Evolutionary conservation across 2,329 filamentous ascomycete genomes (phyloP).

Genomic region (Proliferodiscus dingleyae): DNA sequence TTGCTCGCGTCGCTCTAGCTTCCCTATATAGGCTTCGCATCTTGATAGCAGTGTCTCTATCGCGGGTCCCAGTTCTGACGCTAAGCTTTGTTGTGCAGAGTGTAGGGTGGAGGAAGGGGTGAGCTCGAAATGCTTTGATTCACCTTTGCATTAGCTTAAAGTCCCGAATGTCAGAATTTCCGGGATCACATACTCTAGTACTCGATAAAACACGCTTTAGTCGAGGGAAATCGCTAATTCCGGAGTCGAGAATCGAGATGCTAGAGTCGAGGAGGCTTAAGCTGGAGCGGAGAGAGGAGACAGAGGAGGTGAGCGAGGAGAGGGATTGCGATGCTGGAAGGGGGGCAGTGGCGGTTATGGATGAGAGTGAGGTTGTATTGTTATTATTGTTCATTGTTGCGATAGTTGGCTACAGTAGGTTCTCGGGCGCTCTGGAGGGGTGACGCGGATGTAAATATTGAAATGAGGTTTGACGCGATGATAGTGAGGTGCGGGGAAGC

Average conservation of each 20-base stretch:
- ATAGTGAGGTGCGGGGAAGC: no score
- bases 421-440: not conserved
- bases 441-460: not conserved
- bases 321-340: conserved; percentile 12
- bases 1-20: conserved; percentile 61
- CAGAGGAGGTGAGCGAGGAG: conserved; percentile 32
- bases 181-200: conserved; percentile 29
- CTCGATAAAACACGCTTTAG: conserved; percentile 32
- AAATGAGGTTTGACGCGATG: no score
- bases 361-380: conserved; percentile 16
- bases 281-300: conserved; percentile 35
- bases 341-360: conserved; percentile 20
- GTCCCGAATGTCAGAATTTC: not conserved
- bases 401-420: not conserved
- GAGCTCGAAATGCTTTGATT: conserved; percentile 63
- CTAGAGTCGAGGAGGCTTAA: conserved; percentile 34
- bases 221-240: conserved; percentile 32
- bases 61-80: conserved; percentile 68
- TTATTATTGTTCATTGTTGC: conserved; percentile 4
- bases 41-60: conserved; percentile 58
- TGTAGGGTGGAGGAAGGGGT: conserved; percentile 61
- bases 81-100: conserved; percentile 59
- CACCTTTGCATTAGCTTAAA: not conserved
- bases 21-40: conserved; percentile 59
- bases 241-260: conserved; percentile 25